Base-by-base conservation (phyloP, 2,329 filamentous ascomycete genomes). In the Stemphylium lycopersici region DNA sequence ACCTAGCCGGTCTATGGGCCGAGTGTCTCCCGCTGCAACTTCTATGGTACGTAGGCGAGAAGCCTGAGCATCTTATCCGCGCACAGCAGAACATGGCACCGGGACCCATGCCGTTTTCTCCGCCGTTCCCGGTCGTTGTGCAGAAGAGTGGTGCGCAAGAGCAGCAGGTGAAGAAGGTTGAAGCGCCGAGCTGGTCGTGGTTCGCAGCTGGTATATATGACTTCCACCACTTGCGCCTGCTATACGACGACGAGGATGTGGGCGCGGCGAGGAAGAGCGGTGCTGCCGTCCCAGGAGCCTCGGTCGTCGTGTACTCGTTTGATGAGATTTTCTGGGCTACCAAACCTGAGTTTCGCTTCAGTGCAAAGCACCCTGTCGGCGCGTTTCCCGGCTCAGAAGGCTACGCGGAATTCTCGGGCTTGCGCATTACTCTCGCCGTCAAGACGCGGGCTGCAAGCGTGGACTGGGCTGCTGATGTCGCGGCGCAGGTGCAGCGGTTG, bases 21-120 rank as follows among this genome's bases (percentile, higher is more conserved):
- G 51, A 62, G 11, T 11, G 16, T 1, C 6, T 60, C 0, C 54
- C 56, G 0, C 22, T 52, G 3, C 29, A 33, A 3, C 8, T 62
- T 1, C 46, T 62, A 0, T 63, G 58, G 58, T 39, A 52, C 10
- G n/a, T 63, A 0, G 44, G 52, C 10, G 20, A 36, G 12, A 52
- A 48, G 15, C 13, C 15, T 2, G 10, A 8, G 2, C 5, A 11
- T n/a, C 29, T 38, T 4, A 32, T 24, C 16, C 33, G 38, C 29
- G 24, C 13, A 2, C 37, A 11, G 3, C 29, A 54, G 15, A 31
- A 37, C 4, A 26, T 16, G 0, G 10, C 48, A 11, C 29, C 41
- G 5, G 22, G 39, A 0, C 41, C 34, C 8, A 7, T 16, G 8
- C 4, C 38, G 11, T 6, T 10, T 24, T 4, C 6, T 11, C 12